phyloP scores from a whole-genome alignment of 2,329 filamentous ascomycete species.

The Incumbomyces lentus region DNA sequence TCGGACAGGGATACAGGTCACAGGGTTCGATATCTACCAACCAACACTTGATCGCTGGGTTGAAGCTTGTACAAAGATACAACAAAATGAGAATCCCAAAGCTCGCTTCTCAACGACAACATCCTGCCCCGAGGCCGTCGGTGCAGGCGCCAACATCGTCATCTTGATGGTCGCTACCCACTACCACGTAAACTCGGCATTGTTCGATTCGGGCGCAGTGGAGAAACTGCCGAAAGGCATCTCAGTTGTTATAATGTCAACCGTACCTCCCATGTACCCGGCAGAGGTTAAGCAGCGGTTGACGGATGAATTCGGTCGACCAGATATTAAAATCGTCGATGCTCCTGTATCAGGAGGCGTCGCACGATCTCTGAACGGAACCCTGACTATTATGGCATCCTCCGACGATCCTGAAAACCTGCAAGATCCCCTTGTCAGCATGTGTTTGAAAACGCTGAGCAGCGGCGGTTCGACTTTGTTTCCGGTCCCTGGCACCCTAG shows the following conservation, averaged over 20 bases:
- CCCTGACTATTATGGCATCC: slow-evolving; percentile 65
- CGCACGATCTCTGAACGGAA: slow-evolving; percentile 57
- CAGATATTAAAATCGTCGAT: slow-evolving; percentile 59
- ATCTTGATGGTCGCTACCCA: slow-evolving; percentile 64
- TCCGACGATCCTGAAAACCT: slow-evolving; percentile 46
- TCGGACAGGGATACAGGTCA: slow-evolving; percentile 55
- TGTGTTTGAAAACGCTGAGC: slow-evolving; percentile 54
- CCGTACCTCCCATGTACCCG: slow-evolving; percentile 57
- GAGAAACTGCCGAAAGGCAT: slow-evolving; percentile 45
- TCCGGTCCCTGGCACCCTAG: slow-evolving; percentile 50
- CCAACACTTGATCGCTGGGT: slow-evolving; percentile 58
- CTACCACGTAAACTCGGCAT: slow-evolving; percentile 54
- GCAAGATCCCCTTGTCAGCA: slow-evolving; percentile 39
- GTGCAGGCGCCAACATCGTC: slow-evolving; percentile 14
- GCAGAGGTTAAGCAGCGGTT: slow-evolving; percentile 51
- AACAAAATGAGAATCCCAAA: slow-evolving; percentile 30
- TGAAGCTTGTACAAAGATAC: slow-evolving; percentile 48
- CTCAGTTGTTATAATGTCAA: slow-evolving; percentile 58
- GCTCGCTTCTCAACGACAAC: slow-evolving; percentile 53
- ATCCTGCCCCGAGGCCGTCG: slow-evolving; percentile 50
- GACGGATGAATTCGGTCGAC: slow-evolving; percentile 39
- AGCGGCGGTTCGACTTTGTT: slow-evolving; percentile 49
- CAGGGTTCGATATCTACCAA: slow-evolving; percentile 60
- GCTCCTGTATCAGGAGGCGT: slow-evolving; percentile 64
- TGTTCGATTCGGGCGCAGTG: slow-evolving; percentile 47